Percentiles rank a stretch among this genome's conserved stretches.
Conservation (phyloP, 1,284 basidiomycete genomes). For the Cerioporus squamosus region DNA sequence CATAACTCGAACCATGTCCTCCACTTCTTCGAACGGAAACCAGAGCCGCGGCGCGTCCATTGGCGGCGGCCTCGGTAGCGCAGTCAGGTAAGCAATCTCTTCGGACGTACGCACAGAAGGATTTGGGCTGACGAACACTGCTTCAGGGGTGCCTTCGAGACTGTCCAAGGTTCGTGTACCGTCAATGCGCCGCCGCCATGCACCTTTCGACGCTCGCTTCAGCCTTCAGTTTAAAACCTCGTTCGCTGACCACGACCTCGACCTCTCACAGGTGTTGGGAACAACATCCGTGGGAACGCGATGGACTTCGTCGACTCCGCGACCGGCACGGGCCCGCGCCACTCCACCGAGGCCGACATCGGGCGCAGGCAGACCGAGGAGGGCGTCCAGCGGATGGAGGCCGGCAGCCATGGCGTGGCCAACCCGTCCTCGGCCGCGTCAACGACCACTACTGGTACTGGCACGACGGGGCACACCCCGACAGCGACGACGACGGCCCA, state of each 20-base stretch:
- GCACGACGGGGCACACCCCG: neutral
- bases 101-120: neutral
- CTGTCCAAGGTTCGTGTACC: slow-evolving; percentile 20
- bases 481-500: slow-evolving; percentile 1
- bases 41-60: slow-evolving; percentile 14
- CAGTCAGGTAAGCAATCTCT: slow-evolving; percentile 23
- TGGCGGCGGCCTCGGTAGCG: slow-evolving; percentile 23
- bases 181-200: neutral
- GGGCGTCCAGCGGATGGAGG: slow-evolving; percentile 17
- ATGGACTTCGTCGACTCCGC: slow-evolving; percentile 37
- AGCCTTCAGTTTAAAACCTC: neutral
- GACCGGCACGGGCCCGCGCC: slow-evolving; percentile 28
- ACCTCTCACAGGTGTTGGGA: slow-evolving; percentile 24
- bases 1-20: slow-evolving; percentile 1
- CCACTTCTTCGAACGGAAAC: neutral
- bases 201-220: neutral
- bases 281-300: slow-evolving; percentile 31
- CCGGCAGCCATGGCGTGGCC: neutral
- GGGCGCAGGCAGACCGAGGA: slow-evolving; percentile 21
- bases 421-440: neutral
- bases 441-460: neutral
- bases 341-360: slow-evolving; percentile 23
- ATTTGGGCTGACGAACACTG: neutral
- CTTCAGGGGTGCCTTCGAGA: slow-evolving; percentile 26
- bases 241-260: neutral